Conservation (phyloP, 2,329 filamentous ascomycete species). For the Alternaria brassicae region DNA sequence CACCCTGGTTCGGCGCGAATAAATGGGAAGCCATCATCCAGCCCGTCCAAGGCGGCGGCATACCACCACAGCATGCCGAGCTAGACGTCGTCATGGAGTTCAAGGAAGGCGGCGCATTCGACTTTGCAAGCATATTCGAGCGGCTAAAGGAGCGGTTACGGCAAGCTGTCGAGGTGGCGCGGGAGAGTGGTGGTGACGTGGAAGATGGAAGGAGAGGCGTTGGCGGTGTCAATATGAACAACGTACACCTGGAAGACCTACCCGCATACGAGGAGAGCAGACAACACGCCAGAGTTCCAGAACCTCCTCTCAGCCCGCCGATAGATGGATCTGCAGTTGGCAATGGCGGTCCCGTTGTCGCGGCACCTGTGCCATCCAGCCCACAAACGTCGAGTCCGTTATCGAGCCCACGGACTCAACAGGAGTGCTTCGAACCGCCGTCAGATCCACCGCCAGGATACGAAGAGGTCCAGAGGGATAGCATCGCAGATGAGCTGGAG, state of each 20-base stretch:
- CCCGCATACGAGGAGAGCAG: slow-evolving; percentile 79
- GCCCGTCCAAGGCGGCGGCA: slow-evolving; percentile 82
- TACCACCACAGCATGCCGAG: slow-evolving; percentile 74
- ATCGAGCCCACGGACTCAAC: slow-evolving; percentile 33
- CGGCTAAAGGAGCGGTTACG: slow-evolving; percentile 82
- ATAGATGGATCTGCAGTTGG: slow-evolving; percentile 10
- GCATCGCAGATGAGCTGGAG: slow-evolving; percentile 76
- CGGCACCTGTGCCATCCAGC: slow-evolving; percentile 29
- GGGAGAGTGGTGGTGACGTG: slow-evolving; percentile 65
- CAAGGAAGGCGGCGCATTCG: slow-evolving; percentile 92
- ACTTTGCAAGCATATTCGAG: slow-evolving; percentile 84
- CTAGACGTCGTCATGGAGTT: slow-evolving; percentile 87
- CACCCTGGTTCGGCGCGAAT: slow-evolving; percentile 92
- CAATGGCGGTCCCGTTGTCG: slow-evolving; percentile 23
- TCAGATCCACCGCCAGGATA: slow-evolving; percentile 88
- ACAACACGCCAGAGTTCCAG: slow-evolving; percentile 44
- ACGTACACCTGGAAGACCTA: slow-evolving; percentile 82
- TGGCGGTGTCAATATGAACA: slow-evolving; percentile 63
- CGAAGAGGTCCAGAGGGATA: slow-evolving; percentile 86
- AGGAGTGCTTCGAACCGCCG: slow-evolving; percentile 57
- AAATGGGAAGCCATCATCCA: slow-evolving; percentile 83
- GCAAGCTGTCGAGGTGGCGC: slow-evolving; percentile 78
- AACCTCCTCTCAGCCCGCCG: slow-evolving; percentile 42
- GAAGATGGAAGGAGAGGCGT: slow-evolving; percentile 53
- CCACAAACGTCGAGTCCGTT: slow-evolving; percentile 40